phyloP scores from a whole-genome alignment of 768 basidiomycete species.

The Tulasnella calospora region DNA sequence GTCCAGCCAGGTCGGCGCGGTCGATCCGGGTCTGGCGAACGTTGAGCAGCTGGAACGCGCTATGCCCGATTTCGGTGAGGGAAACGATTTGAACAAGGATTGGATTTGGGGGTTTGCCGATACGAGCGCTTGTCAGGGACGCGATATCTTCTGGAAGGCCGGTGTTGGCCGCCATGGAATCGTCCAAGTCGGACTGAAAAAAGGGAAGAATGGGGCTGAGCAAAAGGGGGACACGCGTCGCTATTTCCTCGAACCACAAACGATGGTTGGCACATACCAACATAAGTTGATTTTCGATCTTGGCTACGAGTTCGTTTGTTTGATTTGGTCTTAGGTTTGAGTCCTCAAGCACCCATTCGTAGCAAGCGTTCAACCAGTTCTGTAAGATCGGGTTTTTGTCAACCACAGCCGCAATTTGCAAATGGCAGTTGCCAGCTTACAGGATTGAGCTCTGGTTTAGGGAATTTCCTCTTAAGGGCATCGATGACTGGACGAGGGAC shows the following conservation, averaged over 20 bases:
- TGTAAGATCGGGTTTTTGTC: slow-evolving; percentile 33
- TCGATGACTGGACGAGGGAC: slow-evolving; percentile 15
- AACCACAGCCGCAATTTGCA: neutral
- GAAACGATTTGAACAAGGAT: slow-evolving; percentile 65
- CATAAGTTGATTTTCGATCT: slow-evolving; percentile 62
- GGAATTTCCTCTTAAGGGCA: slow-evolving; percentile 3
- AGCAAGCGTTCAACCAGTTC: slow-evolving; percentile 76
- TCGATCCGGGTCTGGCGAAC: slow-evolving; percentile 60
- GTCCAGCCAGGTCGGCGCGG: slow-evolving; percentile 54
- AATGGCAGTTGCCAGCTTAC: neutral
- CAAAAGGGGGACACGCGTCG: neutral
- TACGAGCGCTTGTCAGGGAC: slow-evolving; percentile 24
- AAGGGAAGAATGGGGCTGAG: neutral
- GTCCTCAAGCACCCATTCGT: slow-evolving; percentile 29
- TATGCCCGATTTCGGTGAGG: slow-evolving; percentile 79
- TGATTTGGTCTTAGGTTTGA: slow-evolving; percentile 45
- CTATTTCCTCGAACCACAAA: neutral
- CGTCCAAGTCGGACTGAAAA: slow-evolving; percentile 54
- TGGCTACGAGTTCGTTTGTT: slow-evolving; percentile 49
- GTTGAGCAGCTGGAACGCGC: slow-evolving; percentile 75
- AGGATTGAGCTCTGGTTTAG: slow-evolving; percentile 23
- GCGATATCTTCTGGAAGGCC: slow-evolving; percentile 54
- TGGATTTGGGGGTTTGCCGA: slow-evolving; percentile 6
- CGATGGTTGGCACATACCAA: slow-evolving; percentile 32
- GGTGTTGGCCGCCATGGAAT: slow-evolving; percentile 66